phyloP scores from a whole-genome alignment of 2,329 filamentous ascomycete genomes.

The Emmonsia crescens region DNA sequence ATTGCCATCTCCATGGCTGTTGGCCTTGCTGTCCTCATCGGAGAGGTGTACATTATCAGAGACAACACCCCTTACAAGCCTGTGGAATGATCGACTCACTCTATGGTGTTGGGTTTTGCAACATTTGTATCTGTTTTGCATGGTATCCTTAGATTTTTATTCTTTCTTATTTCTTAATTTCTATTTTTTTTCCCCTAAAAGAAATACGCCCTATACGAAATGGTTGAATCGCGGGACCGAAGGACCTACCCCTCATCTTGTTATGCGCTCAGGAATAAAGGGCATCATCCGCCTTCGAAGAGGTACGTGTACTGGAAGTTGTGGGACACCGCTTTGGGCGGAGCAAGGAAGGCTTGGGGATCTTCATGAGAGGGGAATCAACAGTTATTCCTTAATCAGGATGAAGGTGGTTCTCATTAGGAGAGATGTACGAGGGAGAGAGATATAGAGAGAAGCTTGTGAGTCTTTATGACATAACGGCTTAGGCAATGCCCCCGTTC shows the following conservation, averaged over 20 bases:
- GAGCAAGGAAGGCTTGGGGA: not conserved
- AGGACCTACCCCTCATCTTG: not conserved
- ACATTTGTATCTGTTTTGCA: not conserved
- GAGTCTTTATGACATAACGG: not conserved
- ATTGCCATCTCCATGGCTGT: slow-evolving; percentile 59
- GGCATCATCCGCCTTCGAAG: too few relatives aligned
- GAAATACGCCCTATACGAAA: not conserved
- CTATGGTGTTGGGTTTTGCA: not conserved
- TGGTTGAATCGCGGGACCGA: not conserved
- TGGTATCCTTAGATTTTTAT: not conserved
- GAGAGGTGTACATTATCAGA: slow-evolving; percentile 52
- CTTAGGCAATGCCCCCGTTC: not conserved
- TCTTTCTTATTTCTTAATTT: not conserved
- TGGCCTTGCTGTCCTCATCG: slow-evolving; percentile 50
- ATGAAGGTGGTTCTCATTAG: not conserved
- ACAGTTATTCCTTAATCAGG: not conserved
- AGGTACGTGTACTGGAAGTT: not conserved
- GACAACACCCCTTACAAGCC: slow-evolving; percentile 26
- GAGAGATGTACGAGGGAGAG: not conserved
- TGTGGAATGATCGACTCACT: not conserved
- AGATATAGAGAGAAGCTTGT: not conserved
- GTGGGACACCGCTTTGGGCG: not conserved
- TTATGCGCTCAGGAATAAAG: too few relatives aligned
- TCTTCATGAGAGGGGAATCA: not conserved
- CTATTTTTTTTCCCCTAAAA: not conserved